Conservation (phyloP, 2,329 filamentous ascomycete species). For the Penicillium sp. region DNA sequence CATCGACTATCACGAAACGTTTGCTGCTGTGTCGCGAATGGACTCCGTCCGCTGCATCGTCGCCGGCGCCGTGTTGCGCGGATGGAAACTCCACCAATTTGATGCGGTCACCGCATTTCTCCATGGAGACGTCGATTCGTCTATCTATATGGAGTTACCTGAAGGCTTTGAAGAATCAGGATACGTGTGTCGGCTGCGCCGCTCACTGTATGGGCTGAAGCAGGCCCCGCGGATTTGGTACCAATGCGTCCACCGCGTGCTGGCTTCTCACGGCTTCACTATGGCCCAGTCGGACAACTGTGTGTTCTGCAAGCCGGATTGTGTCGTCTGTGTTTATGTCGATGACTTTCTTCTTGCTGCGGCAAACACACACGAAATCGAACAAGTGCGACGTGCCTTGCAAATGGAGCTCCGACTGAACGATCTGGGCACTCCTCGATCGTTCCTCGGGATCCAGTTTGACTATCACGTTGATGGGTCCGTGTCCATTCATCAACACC, state of each 20-base stretch:
- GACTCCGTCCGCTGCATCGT: conserved; percentile 5
- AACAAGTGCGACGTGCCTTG: conserved; percentile 2
- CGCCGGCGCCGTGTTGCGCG: too few relatives aligned
- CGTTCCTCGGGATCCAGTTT: conserved; percentile 6
- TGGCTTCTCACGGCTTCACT: background rate
- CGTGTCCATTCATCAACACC: too few relatives aligned
- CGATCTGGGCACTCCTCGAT: conserved; percentile 1
- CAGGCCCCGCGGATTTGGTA: conserved; percentile 4
- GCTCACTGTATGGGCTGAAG: conserved; percentile 2
- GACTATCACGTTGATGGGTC: conserved; percentile 6
- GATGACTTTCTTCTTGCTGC: conserved; percentile 1
- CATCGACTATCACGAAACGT: conserved; percentile 2
- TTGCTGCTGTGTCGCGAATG: background rate
- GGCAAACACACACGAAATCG: background rate
- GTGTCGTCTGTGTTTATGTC: background rate
- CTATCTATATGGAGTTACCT: too few relatives aligned
- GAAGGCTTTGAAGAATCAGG: too few relatives aligned
- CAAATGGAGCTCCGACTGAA: background rate
- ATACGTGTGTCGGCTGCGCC: too few relatives aligned
- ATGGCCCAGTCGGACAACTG: background rate
- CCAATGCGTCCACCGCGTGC: conserved; percentile 4
- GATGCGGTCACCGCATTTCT: too few relatives aligned
- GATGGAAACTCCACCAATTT: too few relatives aligned
- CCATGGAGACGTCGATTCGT: too few relatives aligned
- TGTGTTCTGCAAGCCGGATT: background rate